Percentiles rank a stretch among this genome's conserved stretches.
These are phyloP conservation scores for Fusarium lyarnte DNA, from an alignment of 2,329 filamentous ascomycete genomes.

Conservation along the genomic window DNA sequence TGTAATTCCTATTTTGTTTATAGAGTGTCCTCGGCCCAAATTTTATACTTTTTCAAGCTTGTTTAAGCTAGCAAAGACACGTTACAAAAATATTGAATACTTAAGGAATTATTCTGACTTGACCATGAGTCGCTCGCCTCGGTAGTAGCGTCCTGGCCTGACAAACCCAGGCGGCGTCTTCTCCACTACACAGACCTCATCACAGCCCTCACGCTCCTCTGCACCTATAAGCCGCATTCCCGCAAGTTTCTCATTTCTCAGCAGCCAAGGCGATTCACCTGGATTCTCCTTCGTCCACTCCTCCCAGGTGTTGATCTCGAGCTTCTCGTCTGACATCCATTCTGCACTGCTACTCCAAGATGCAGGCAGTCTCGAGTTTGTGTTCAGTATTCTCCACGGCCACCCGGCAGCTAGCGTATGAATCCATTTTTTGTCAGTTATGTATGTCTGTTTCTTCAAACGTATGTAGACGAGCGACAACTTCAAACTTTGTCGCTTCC, in stretches of 20 bases:
- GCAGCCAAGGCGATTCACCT: accelerated
- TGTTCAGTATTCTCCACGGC: background rate
- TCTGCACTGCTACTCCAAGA: too few relatives aligned
- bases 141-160: background rate
- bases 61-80: background rate
- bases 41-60: background rate
- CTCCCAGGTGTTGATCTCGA: background rate
- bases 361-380: background rate
- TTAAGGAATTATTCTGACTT: background rate
- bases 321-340: background rate
- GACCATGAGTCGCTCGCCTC: too few relatives aligned
- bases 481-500: too few relatives aligned
- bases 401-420: background rate
- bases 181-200: background rate
- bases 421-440: accelerated
- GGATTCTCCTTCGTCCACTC: background rate
- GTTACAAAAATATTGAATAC: accelerated
- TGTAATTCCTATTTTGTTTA: too few relatives aligned
- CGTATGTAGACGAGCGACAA: background rate
- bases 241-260: background rate
- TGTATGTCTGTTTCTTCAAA: background rate
- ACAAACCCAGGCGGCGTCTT: background rate
- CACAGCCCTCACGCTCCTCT: background rate
- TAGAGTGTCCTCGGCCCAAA: too few relatives aligned
- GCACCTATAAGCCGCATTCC: background rate